Evolutionary conservation across 2,329 filamentous ascomycete species (phyloP).

Genomic region (Fusarium brevicatenulatum): DNA sequence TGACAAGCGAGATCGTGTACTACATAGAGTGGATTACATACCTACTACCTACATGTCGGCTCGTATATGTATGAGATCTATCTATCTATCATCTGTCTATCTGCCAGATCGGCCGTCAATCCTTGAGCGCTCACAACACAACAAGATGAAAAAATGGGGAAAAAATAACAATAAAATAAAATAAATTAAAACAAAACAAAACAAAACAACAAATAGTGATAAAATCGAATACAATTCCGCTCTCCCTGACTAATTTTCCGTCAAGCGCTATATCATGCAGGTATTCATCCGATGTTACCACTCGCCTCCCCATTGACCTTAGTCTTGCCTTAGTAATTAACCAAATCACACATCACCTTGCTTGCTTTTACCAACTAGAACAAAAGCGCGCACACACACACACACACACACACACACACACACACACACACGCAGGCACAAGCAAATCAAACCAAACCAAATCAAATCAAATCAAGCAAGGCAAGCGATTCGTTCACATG

Average conservation of each 20-base stretch:
- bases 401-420: neutral
- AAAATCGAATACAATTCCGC: neutral
- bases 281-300: constrained; percentile 37
- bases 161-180: too few species aligned
- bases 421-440: neutral
- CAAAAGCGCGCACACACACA: neutral
- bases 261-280: constrained; percentile 22
- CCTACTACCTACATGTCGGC: neutral
- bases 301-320: constrained; percentile 23
- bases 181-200: neutral
- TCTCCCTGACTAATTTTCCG: constrained; percentile 11
- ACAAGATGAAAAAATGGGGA: too few species aligned
- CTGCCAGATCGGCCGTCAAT: neutral
- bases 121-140: neutral
- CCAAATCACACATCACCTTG: constrained; percentile 22
- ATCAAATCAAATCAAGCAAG: neutral
- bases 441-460: neutral
- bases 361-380: constrained; percentile 3
- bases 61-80: constrained; percentile 21
- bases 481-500: constrained; percentile 30
- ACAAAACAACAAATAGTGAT: neutral
- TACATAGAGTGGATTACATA: neutral
- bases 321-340: constrained; percentile 26
- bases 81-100: neutral
- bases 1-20: constrained; percentile 23